Base-by-base conservation (phyloP, 345 rosid species). In the Eucalyptus coolabah region DNA sequence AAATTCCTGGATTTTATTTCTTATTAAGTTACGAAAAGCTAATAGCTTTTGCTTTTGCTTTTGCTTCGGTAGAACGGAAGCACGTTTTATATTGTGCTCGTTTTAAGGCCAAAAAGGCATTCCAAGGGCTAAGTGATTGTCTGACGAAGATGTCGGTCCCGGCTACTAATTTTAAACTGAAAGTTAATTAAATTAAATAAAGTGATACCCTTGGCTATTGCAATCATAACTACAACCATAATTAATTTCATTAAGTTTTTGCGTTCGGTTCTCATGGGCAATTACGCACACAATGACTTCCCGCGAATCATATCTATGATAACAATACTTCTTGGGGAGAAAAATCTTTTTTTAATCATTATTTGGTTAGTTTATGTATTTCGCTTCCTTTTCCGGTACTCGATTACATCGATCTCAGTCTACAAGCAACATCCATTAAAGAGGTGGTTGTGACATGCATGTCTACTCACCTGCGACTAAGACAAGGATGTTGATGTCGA, bases 401-500 rank as follows among this genome's bases (percentile, higher is more conserved):
- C 47, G 19, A 72, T 72, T 19, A 45, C 54, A 89, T 4, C 19
- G 44, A 34, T n/a, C 42, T 19, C 30, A 86, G 34, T 45, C 87
- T 28, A 45, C 50, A 86, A 47, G 53, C 56, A 47, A 50, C 59
- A 50, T 86, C 54, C 37, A 24, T 28, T 40, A 88, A n/a, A 42
- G 82, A 82, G 63, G 28, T 24, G 10, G 85, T 49, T 21, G 23
- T 7, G 65, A 14, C 34, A 37, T 12, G 49, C 32, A 30, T 53
- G 24, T 40, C 47, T 77, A 63, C 83, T 90, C 91, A 98, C 99
- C 99, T 88, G 99, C 97, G 44, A 97, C 91, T 3, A 97, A 89
- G 90, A 95, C 90, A 87, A 98, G 98, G 72, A 95, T 89, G 93
- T 94, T 97, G 92, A 93, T 91, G 89, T 98, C 99, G 26, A 96